Evolutionary conservation across 805 yeast genomes (phyloP), one percentile per base, ranked within the genome.

Genomic region (Lipomyces orientalis): DNA sequence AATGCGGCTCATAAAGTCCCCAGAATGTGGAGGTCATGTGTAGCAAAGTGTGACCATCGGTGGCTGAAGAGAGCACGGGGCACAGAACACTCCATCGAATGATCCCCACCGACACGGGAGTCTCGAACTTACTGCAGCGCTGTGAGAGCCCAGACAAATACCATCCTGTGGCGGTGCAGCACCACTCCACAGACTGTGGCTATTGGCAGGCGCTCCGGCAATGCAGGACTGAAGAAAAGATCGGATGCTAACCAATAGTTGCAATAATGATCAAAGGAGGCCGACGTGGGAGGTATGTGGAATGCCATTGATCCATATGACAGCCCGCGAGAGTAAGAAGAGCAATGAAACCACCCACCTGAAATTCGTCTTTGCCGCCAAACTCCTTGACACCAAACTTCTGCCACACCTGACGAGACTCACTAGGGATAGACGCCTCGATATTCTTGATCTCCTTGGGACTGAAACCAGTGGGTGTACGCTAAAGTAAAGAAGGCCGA

Each of bases 381-480:
- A 85, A 82, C 72, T 84, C 86, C 71, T 80, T 78, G 39, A 86
- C 87, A 43, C 88, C 86, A 76, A 85, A 88, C 76, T 88, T 88
- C 73, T 85, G 82, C 98, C 98, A 93, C 43, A 87, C 79, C 69
- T 86, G 86, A 73, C 97, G 87, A 39, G 93, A 89, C 69, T 87
- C 85, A 67, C 88, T 82, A 0, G 97, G 97, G 75, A 93, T 91
- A 37, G 87, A 83, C 54, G 91, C 86, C 76, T 93, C 97, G 76
- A 90, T 88, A 49, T 91, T 86, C 74, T 88, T 87, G 74, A 93
- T 90, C 78, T 93, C 97, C 73, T 90, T 90, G 10, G 97, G 97
- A 3, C 97, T 88, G 79, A 93, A 90, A 39, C 98, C 98, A 0
- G 97, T 91, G 74, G 91, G 84, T 58, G 97, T 87, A 75, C 97